These are phyloP conservation scores for Lipomyces spencermartinsiae DNA, from an alignment of 805 yeast species.

Conservation along the genomic window DNA sequence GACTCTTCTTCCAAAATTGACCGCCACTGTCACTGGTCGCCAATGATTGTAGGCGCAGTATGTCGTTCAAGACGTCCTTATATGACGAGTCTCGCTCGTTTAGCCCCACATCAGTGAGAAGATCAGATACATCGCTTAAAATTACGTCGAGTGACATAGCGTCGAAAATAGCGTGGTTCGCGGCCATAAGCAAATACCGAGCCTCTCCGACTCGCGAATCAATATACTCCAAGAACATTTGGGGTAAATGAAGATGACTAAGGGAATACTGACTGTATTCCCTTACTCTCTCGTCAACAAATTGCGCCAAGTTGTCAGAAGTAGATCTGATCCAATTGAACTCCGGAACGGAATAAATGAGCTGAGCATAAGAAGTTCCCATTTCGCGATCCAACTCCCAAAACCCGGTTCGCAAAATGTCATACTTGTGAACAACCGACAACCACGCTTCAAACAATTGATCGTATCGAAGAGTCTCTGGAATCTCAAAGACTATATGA, in stretches of 20 bases:
- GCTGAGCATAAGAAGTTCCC: slow-evolving; percentile 34
- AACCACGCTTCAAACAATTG: slow-evolving; percentile 21
- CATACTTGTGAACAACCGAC: slow-evolving; percentile 17
- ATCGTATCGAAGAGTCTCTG: slow-evolving; percentile 13
- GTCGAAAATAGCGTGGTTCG: slow-evolving; percentile 40
- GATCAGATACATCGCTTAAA: slow-evolving; percentile 11
- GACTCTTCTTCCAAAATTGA: slow-evolving; percentile 29
- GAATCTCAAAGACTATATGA: slow-evolving; percentile 25
- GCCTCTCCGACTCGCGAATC: background rate
- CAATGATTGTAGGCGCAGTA: slow-evolving; percentile 10
- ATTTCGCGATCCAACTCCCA: slow-evolving; percentile 14
- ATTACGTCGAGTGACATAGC: slow-evolving; percentile 23
- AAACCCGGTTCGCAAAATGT: slow-evolving; percentile 38
- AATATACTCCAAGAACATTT: slow-evolving; percentile 26
- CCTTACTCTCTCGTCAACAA: background rate
- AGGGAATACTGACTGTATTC: slow-evolving; percentile 9
- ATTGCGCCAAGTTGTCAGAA: slow-evolving; percentile 9
- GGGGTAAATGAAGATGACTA: slow-evolving; percentile 25
- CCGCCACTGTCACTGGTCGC: background rate
- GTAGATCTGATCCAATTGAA: slow-evolving; percentile 12
- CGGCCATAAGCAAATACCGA: slow-evolving; percentile 23
- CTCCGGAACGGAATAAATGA: slow-evolving; percentile 12
- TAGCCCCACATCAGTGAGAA: background rate
- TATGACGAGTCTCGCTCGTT: background rate
- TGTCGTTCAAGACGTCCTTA: slow-evolving; percentile 13